phyloP scores from a whole-genome alignment of 768 basidiomycete species.

The Stropharia rugosoannulata region DNA sequence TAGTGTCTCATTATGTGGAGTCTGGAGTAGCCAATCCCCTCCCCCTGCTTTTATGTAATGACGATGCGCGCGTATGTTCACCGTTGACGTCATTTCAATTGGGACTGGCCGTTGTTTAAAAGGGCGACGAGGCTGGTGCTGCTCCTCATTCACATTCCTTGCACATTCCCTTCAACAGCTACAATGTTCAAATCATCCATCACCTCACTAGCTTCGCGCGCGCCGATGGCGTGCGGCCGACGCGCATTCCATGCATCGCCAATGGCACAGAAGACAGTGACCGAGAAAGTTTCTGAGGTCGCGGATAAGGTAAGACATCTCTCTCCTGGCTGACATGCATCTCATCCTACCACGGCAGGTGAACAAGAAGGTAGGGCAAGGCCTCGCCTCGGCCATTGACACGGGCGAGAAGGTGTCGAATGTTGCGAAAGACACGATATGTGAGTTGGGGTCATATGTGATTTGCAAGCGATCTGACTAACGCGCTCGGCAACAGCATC shows the following conservation, averaged over 20 bases:
- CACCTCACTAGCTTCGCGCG: conserved; percentile 5
- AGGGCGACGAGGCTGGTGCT: background rate
- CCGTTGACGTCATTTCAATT: conserved; percentile 3
- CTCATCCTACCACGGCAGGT: conserved; percentile 27
- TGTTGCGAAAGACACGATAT: conserved; percentile 39
- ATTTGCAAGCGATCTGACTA: background rate
- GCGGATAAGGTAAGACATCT: conserved; percentile 36
- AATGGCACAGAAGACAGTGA: conserved; percentile 34
- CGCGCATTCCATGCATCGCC: conserved; percentile 33
- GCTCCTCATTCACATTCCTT: background rate
- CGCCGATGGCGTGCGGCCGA: conserved; percentile 1
- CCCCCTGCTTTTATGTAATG: background rate
- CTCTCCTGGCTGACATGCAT: background rate
- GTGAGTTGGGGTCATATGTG: conserved; percentile 21
- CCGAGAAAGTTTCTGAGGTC: conserved; percentile 43
- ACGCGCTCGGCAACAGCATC: conserved; percentile 25
- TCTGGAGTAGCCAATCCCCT: background rate
- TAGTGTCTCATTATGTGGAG: background rate
- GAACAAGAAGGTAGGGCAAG: conserved; percentile 43
- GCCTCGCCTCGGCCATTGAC: conserved; percentile 46
- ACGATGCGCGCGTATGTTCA: background rate
- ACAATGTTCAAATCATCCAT: conserved; percentile 20
- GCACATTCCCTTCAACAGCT: background rate
- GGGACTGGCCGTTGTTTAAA: background rate
- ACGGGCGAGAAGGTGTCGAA: conserved; percentile 42